Percentiles rank a stretch among this genome's conserved stretches.
Evolutionary conservation across 2,329 filamentous ascomycete species (phyloP).

Genomic region (Claviceps capensis): DNA sequence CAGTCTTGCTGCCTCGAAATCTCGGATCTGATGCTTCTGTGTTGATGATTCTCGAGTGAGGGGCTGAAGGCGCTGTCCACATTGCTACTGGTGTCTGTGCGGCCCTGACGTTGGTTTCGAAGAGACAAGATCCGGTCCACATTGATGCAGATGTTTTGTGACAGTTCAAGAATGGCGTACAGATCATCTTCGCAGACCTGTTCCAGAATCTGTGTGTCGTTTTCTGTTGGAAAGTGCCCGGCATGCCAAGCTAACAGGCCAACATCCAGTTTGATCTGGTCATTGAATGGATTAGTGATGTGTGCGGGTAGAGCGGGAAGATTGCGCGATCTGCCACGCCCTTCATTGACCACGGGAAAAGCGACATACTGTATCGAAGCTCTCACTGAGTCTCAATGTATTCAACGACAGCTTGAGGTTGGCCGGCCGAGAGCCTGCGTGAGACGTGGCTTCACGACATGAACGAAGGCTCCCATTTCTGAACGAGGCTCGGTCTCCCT

Average conservation of each 20-base stretch:
- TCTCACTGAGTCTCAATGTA: constrained; percentile 4
- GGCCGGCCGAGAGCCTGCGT: background rate
- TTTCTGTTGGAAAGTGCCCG: constrained; percentile 5
- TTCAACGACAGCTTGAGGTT: constrained; percentile 5
- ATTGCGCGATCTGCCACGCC: background rate
- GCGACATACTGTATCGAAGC: constrained; percentile 7
- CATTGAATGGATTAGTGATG: background rate
- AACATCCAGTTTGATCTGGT: constrained; percentile 7
- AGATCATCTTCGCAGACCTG: constrained; percentile 7
- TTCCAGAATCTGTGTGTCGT: background rate
- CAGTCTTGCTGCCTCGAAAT: background rate
- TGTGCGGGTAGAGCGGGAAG: background rate
- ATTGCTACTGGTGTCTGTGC: constrained; percentile 1
- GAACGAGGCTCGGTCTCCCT: background rate
- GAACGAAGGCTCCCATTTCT: background rate
- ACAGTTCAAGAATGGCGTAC: constrained; percentile 6
- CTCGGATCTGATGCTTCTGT: background rate
- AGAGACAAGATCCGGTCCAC: constrained; percentile 6
- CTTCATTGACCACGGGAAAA: background rate
- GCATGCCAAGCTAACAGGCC: constrained; percentile 6
- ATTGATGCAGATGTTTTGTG: constrained; percentile 7
- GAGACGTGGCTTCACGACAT: constrained; percentile 2
- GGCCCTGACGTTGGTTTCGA: constrained; percentile 2
- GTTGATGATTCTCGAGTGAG: background rate
- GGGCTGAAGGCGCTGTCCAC: background rate